Evolutionary conservation across 352 stramenopile genomes (phyloP).

Genomic region (Pythium grandisporangium): DNA sequence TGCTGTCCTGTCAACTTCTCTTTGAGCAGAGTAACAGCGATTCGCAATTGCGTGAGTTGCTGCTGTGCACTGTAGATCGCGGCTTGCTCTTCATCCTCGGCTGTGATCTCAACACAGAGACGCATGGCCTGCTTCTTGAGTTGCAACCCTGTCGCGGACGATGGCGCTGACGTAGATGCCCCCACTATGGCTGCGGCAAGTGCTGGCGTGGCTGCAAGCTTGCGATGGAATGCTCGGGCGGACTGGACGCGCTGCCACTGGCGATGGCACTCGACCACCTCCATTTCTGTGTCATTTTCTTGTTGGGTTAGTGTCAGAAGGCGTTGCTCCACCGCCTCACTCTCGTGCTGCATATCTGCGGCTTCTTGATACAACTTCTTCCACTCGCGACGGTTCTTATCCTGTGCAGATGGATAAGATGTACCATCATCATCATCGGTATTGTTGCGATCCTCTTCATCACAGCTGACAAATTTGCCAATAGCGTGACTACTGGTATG

Average conservation of each 20-base stretch:
- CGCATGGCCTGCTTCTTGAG: conserved; percentile 28
- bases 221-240: conserved; percentile 36
- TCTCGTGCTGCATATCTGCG: conserved; percentile 22
- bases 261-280: conserved; percentile 18
- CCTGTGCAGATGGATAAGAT: conserved; percentile 7
- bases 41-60: conserved; percentile 49
- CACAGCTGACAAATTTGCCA: too few relatives aligned
- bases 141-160: not conserved
- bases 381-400: conserved; percentile 19
- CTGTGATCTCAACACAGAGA: conserved; percentile 27
- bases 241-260: conserved; percentile 34
- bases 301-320: conserved; percentile 15
- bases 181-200: too few relatives aligned
- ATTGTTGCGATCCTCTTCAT: conserved; percentile 2
- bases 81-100: conserved; percentile 51
- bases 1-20: too few relatives aligned
- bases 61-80: conserved; percentile 37
- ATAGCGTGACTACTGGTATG: too few relatives aligned
- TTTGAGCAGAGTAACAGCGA: conserved; percentile 31
- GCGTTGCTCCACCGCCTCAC: conserved; percentile 18
- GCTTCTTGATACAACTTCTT: conserved; percentile 27
- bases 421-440: conserved; percentile 1
- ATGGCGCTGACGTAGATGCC: not conserved
- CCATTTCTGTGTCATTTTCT: conserved; percentile 18
- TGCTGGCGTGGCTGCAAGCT: conserved; percentile 32